Evolutionary conservation across 768 basidiomycete species (phyloP).

Genomic region (Tylopilus sp.): DNA sequence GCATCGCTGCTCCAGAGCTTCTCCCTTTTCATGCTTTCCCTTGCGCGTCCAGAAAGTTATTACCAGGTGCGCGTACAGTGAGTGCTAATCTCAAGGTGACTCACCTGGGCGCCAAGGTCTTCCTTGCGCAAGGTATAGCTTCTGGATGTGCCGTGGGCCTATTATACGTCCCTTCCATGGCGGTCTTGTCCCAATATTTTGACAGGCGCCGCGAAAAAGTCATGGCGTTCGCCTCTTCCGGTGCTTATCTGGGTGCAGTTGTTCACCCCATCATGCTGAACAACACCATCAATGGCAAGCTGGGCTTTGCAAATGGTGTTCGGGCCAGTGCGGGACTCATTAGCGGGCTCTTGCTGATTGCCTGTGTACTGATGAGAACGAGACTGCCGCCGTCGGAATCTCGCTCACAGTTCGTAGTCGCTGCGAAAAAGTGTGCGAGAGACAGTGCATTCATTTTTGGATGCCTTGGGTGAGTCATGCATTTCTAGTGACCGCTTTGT

Average conservation of each 20-base stretch:
- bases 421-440: slow-evolving; percentile 19
- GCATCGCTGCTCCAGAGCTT: slow-evolving; percentile 29
- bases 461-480: slow-evolving; percentile 21
- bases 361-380: slow-evolving; percentile 39
- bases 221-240: slow-evolving; percentile 53
- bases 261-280: slow-evolving; percentile 66
- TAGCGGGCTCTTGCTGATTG: slow-evolving; percentile 36
- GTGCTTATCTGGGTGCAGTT: slow-evolving; percentile 56
- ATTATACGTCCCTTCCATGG: slow-evolving; percentile 45
- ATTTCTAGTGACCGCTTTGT: background rate
- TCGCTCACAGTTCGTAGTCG: slow-evolving; percentile 17
- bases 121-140: slow-evolving; percentile 49
- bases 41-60: slow-evolving; percentile 39
- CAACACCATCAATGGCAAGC: slow-evolving; percentile 36
- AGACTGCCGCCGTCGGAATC: slow-evolving; percentile 35
- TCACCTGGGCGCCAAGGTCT: slow-evolving; percentile 35
- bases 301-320: slow-evolving; percentile 45
- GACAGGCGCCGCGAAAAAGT: slow-evolving; percentile 44
- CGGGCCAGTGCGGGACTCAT: slow-evolving; percentile 41
- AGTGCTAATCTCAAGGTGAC: too few species aligned
- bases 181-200: slow-evolving; percentile 54
- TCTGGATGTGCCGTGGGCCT: slow-evolving; percentile 49
- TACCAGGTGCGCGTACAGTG: slow-evolving; percentile 35
- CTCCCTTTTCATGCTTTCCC: slow-evolving; percentile 45
- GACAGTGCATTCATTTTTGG: slow-evolving; percentile 29